phyloP scores from a whole-genome alignment of 139 green algal genomes.

The Chlorella sp. region DNA sequence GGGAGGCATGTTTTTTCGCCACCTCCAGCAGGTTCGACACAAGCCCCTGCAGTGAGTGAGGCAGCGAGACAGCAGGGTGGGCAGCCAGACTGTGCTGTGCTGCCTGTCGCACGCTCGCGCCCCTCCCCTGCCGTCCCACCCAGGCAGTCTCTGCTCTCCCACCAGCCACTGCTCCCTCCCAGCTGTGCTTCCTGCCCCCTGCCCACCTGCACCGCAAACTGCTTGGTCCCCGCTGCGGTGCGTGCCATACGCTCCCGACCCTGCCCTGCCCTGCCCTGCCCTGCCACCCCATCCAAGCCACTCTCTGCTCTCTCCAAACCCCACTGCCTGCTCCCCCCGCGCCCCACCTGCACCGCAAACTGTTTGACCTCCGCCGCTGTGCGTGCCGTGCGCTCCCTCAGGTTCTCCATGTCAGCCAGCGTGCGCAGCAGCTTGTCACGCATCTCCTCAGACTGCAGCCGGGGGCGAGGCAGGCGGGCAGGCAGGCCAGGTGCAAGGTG shows the following conservation, averaged over 20 bases:
- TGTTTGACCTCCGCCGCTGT: slow-evolving; percentile 77
- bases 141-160: not conserved
- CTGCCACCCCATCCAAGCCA: not conserved
- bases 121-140: too few relatives aligned
- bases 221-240: too few relatives aligned
- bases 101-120: too few relatives aligned
- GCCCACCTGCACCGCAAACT: too few relatives aligned
- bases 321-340: not conserved
- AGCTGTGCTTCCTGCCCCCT: too few relatives aligned
- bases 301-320: not conserved
- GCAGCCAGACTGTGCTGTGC: too few relatives aligned
- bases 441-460: slow-evolving; percentile 60
- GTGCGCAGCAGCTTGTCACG: slow-evolving; percentile 81
- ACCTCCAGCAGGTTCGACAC: slow-evolving; percentile 91
- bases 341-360: slow-evolving; percentile 85
- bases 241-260: too few relatives aligned
- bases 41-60: slow-evolving; percentile 69
- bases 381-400: slow-evolving; percentile 77
- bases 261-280: too few relatives aligned
- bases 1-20: slow-evolving; percentile 85
- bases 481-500: not conserved
- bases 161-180: too few relatives aligned
- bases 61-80: not conserved
- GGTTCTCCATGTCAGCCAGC: slow-evolving; percentile 95
- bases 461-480: too few relatives aligned